Evolutionary conservation across 495 filamentous ascomycete genomes (phyloP).

Genomic region (Talaromyces liani): DNA sequence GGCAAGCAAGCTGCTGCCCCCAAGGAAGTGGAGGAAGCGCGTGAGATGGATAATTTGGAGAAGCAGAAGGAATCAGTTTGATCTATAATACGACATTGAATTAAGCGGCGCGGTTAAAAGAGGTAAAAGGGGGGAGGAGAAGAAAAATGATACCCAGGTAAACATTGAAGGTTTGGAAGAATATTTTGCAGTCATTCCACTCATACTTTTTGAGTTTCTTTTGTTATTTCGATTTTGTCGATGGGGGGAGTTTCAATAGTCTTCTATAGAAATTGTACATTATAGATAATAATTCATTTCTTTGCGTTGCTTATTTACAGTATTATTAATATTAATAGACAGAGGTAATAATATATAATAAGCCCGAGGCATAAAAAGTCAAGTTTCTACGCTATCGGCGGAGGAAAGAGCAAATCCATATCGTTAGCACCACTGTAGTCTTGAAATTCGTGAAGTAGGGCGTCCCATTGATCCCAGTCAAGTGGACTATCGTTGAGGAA

Average conservation of each 20-base stretch:
- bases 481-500: constrained; percentile 17
- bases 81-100: not conserved
- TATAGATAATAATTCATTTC: not conserved
- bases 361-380: no score
- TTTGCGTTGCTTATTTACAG: no score
- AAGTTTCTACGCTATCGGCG: not conserved
- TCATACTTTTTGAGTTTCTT: not conserved
- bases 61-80: not conserved
- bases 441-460: constrained; percentile 25
- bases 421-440: not conserved
- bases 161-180: not conserved
- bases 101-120: not conserved
- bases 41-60: not conserved
- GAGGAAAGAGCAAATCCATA: constrained; percentile 1
- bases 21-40: not conserved
- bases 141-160: not conserved
- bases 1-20: not conserved
- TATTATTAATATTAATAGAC: not conserved
- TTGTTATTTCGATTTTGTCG: not conserved
- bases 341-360: not conserved
- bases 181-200: not conserved
- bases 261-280: not conserved
- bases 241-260: not conserved
- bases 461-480: constrained; percentile 31
- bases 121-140: not conserved